These are phyloP conservation scores for Boletus sensibilis DNA, from an alignment of 768 basidiomycete species.

Conservation along the genomic window DNA sequence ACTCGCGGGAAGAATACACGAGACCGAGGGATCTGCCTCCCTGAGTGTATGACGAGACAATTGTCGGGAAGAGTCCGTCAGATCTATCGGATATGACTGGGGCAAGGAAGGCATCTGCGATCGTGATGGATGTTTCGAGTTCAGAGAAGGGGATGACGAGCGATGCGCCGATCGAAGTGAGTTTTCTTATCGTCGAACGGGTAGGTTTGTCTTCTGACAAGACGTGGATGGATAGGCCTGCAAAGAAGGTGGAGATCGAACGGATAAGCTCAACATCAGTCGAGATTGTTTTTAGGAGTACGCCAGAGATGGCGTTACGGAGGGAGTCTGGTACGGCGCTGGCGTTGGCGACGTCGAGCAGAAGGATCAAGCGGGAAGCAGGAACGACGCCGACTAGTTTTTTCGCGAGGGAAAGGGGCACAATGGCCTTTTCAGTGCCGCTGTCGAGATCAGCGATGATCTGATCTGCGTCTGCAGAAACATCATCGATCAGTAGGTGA, in stretches of 20 bases:
- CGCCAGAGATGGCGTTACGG: conserved; percentile 71
- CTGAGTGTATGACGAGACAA: conserved; percentile 70
- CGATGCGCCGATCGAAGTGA: conserved; percentile 56
- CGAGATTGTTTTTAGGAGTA: conserved; percentile 72
- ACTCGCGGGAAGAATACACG: conserved; percentile 90
- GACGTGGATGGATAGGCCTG: conserved; percentile 61
- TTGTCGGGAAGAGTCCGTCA: conserved; percentile 91
- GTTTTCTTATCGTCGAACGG: conserved; percentile 57
- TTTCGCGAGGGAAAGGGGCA: conserved; percentile 64
- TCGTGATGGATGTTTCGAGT: conserved; percentile 60
- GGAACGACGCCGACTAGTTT: conserved; percentile 69
- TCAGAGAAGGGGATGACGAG: conserved; percentile 72
- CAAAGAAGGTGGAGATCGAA: conserved; percentile 74
- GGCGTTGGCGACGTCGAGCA: conserved; percentile 71
- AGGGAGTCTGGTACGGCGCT: conserved; percentile 75
- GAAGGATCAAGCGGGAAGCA: conserved; percentile 67
- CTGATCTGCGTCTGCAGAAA: conserved; percentile 48
- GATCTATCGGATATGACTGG: conserved; percentile 80
- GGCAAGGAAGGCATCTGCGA: conserved; percentile 85
- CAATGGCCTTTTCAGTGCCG: conserved; percentile 79
- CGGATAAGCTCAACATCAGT: conserved; percentile 75
- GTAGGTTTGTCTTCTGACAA: conserved; percentile 55
- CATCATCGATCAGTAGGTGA: conserved; percentile 58
- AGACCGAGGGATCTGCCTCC: conserved; percentile 81
- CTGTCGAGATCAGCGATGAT: conserved; percentile 68